Evolutionary conservation across 257 asterid species (phyloP), one percentile per base, ranked within the genome.

Genomic region (Paulownia fortunei): DNA sequence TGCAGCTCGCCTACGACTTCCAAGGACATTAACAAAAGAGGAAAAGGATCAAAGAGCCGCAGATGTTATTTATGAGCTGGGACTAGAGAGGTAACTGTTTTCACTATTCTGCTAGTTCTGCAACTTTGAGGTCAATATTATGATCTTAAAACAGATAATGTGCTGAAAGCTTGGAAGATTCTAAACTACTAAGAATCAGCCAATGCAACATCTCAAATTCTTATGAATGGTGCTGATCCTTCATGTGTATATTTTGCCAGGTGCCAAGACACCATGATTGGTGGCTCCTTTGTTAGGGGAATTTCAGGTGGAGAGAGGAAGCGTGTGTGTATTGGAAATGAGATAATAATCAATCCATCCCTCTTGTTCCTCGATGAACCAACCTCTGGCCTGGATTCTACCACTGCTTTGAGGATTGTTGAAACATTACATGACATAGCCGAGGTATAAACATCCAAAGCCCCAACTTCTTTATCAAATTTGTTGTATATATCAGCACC

Each of bases 291-390:
- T 23, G 97, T 96, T 21, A 85, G 96, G n/a, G 99, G 99, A 63
- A 89, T 96, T 85, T 96, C 98, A 8, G 99, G 99, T 46, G 99
- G 98, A 55, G 99, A 96, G 74, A 84, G 98, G 79, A 96, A 96
- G 81, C 97, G 99, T 1, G 99, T 93, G 0, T 87, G 96, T 58
- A 93, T 96, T 3, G 98, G 97, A 36, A 96, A 91, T 37, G 99
- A 96, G 94, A 96, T 93, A 21, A 84, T 96, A 66, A 86, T 96
- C 30, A 96, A 96, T 64, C 99, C 97, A 0, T 96, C 99, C 24
- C 85, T 96, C 18, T 73, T 96, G 81, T 93, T 93, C 80, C 94
- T 96, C 0, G 98, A 96, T 51, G 99, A 96, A 67, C 99, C 99
- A 37, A 96, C 99, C 34, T 96, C 99, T 0, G 99, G 98, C 44